Evolutionary conservation across 805 yeast species (phyloP).

Genomic region (Candida taoyuanica): DNA sequence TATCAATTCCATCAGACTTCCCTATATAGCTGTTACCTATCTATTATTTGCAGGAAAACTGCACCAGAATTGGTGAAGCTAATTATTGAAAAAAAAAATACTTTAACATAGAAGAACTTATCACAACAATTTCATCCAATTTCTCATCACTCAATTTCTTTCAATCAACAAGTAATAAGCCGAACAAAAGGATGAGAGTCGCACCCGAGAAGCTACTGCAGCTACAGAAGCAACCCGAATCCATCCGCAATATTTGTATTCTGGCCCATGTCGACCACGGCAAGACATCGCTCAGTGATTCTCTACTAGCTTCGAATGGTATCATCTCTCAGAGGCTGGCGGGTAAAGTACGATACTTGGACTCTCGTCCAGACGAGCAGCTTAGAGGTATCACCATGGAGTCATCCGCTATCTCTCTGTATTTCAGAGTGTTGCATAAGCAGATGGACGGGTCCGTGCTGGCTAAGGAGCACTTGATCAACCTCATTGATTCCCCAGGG

Average conservation of each 20-base stretch:
- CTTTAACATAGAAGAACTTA: too few relatives aligned
- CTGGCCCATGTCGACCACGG: slow-evolving; percentile 99
- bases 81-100: too few relatives aligned
- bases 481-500: slow-evolving; percentile 98
- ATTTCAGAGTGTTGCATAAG: slow-evolving; percentile 63
- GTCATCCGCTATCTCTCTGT: slow-evolving; percentile 90
- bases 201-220: slow-evolving; percentile 58
- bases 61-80: too few relatives aligned
- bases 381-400: slow-evolving; percentile 97
- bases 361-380: slow-evolving; percentile 94
- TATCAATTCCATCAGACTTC: too few relatives aligned
- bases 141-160: too few relatives aligned
- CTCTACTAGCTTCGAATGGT: slow-evolving; percentile 90
- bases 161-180: too few relatives aligned
- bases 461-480: slow-evolving; percentile 79
- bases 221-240: slow-evolving; percentile 64
- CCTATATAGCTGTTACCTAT: too few relatives aligned
- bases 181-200: slow-evolving; percentile 52
- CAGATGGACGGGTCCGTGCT: slow-evolving; percentile 34
- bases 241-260: slow-evolving; percentile 87
- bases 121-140: too few relatives aligned
- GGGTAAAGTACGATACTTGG: slow-evolving; percentile 89
- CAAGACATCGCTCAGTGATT: slow-evolving; percentile 90
- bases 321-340: slow-evolving; percentile 93
- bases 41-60: too few relatives aligned